Evolutionary conservation across 441 rosid species (phyloP).

Genomic region (Aleurites moluccanus): DNA sequence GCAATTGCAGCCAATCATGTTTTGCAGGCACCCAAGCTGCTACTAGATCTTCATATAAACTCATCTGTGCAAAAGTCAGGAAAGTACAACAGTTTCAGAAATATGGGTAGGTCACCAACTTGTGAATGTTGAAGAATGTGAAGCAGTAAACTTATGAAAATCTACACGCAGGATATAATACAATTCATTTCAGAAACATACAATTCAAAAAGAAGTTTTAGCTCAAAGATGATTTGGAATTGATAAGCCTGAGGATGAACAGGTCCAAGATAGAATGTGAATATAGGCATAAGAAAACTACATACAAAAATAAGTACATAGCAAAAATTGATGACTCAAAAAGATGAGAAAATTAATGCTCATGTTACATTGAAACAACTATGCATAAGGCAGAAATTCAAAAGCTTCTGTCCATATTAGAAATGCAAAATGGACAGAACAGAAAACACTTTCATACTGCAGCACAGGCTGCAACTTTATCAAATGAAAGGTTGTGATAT

Average conservation of each 20-base stretch:
- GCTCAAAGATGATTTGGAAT: not conserved
- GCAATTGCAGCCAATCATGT: constrained; percentile 77
- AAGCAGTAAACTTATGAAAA: not conserved
- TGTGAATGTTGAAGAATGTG: not conserved
- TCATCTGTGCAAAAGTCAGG: constrained; percentile 55
- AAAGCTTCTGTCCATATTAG: not conserved
- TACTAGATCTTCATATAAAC: constrained; percentile 95
- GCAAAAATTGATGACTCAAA: not conserved
- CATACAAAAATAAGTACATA: not conserved
- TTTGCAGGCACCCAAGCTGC: constrained; percentile 97
- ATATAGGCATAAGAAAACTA: not conserved
- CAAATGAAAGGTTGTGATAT: not conserved
- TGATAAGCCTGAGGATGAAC: not conserved
- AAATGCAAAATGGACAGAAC: not conserved
- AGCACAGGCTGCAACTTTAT: not conserved
- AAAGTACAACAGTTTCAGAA: constrained; percentile 8
- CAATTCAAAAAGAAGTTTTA: not conserved
- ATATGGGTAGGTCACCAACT: not conserved
- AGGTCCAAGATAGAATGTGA: not conserved
- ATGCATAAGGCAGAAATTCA: not conserved
- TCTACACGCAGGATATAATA: not conserved
- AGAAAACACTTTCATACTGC: not conserved
- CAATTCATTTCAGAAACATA: not conserved
- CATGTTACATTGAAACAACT: not conserved
- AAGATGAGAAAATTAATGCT: not conserved